phyloP scores from a whole-genome alignment of 139 green algal genomes.

The Chlamydomonas eustigma region DNA sequence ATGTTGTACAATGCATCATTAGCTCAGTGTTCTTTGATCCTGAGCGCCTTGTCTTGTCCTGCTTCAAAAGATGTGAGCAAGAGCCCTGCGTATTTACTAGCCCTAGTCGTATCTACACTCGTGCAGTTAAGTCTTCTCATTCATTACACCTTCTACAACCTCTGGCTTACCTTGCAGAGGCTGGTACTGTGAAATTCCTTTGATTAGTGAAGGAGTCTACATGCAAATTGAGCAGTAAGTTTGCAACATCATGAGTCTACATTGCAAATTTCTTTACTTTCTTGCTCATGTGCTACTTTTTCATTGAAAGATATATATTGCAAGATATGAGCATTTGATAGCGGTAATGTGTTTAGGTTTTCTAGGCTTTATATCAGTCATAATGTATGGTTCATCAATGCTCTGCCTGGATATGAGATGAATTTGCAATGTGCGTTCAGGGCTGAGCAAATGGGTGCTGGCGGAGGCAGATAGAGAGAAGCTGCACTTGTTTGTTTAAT shows the following conservation, averaged over 20 bases:
- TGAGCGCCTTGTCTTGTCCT: too few species aligned
- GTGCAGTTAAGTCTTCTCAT: not conserved
- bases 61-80: not conserved
- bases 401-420: not conserved
- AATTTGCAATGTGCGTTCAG: constrained; percentile 1
- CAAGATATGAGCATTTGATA: not conserved
- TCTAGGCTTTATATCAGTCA: not conserved
- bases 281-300: not conserved
- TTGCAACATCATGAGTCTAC: not conserved
- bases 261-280: not conserved
- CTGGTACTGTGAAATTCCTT: constrained; percentile 64
- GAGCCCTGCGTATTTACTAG: not conserved
- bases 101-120: not conserved
- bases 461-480: constrained; percentile 12
- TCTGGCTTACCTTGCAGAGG: constrained; percentile 31
- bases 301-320: not conserved
- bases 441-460: constrained; percentile 23
- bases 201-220: constrained; percentile 58
- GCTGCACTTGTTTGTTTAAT: too few species aligned
- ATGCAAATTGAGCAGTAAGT: constrained; percentile 58
- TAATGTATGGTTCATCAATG: not conserved
- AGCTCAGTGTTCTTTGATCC: not conserved
- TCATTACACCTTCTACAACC: not conserved
- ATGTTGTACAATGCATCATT: not conserved
- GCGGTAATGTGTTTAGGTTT: not conserved